Evolutionary conservation across 2,329 filamentous ascomycete species (phyloP), one percentile per base, ranked within the genome.

Genomic region (Calonectria henricotiae): DNA sequence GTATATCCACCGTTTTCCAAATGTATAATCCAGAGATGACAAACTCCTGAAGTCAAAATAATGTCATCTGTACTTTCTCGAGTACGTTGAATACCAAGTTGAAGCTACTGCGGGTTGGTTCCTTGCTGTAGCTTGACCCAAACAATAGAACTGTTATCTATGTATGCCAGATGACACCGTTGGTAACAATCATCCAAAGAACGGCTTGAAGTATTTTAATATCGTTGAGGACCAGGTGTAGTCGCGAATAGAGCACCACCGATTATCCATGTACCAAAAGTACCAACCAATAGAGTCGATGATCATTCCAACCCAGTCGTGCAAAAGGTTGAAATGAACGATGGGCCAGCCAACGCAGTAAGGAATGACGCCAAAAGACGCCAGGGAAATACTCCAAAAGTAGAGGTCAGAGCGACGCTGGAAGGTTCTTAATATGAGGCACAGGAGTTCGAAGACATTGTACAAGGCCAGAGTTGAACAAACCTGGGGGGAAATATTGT

Each of bases 241-340:
- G 84, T 3, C 90, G 86, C 2, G 89, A 91, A 80, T 89, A 92
- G 2, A 92, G 82, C 1, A 92, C 89, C 12, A 91, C 72, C 0
- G 86, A 86, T 76, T 91, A 88, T 0, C 89, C 89, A 4, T 88
- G 89, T 0, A 91, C 85, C 87, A 91, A 90, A 2, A 66, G 74
- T 5, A 76, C 79, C 79, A 80, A 12, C 77, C 77, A 11, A 73
- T 43, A n/a, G 71, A 64, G 37, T 72, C 74, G 1, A 77, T 69
- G 5, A 73, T 74, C 44, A 77, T 70, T 20, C 67, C 69, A 54
- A 46, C 51, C 39, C 41, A 72, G 44, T 47, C 7, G 15, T 67
- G 39, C 4, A 65, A 63, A 15, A 67, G 47, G 13, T 69, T 79
- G n/a, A 58, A 58, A 17, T 27, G 51, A 13, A 58, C 51, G 37